These are phyloP conservation scores for Blastobotrys proliferans DNA, from an alignment of 1,139 yeast genomes.

Conservation along the genomic window DNA sequence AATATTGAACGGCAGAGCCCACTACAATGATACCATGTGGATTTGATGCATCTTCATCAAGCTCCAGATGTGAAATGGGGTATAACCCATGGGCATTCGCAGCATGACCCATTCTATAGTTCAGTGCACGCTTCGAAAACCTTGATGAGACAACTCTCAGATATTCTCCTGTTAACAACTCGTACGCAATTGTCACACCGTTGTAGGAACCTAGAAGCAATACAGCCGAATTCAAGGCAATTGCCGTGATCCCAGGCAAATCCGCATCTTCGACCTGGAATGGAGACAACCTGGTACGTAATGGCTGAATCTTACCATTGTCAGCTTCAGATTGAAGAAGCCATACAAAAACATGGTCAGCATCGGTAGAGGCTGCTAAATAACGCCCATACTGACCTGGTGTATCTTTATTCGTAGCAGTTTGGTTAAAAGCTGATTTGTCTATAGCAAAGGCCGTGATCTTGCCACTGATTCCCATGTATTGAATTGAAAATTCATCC, in stretches of 20 bases:
- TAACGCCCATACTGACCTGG: constrained; percentile 58
- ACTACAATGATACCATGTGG: constrained; percentile 53
- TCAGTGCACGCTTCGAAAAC: constrained; percentile 43
- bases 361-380: constrained; percentile 41
- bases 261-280: constrained; percentile 25
- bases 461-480: constrained; percentile 6
- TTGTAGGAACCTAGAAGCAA: constrained; percentile 59
- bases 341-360: constrained; percentile 38
- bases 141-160: constrained; percentile 47
- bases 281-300: constrained; percentile 29
- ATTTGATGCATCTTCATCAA: constrained; percentile 43
- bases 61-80: constrained; percentile 43
- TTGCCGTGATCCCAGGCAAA: constrained; percentile 39
- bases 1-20: constrained; percentile 57
- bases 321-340: constrained; percentile 39
- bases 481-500: constrained; percentile 9
- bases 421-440: constrained; percentile 22
- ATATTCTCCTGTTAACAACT: constrained; percentile 56
- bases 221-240: constrained; percentile 41
- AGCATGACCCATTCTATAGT: constrained; percentile 22
- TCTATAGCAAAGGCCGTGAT: constrained; percentile 25
- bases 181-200: constrained; percentile 60
- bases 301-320: constrained; percentile 27
- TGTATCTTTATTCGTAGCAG: constrained; percentile 29
- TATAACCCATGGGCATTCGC: constrained; percentile 21